A percentile compares a stretch with the other conserved stretches of the same genome.
Conservation (phyloP, 2,329 filamentous ascomycete species). For the Thermomyces lanuginosus region DNA sequence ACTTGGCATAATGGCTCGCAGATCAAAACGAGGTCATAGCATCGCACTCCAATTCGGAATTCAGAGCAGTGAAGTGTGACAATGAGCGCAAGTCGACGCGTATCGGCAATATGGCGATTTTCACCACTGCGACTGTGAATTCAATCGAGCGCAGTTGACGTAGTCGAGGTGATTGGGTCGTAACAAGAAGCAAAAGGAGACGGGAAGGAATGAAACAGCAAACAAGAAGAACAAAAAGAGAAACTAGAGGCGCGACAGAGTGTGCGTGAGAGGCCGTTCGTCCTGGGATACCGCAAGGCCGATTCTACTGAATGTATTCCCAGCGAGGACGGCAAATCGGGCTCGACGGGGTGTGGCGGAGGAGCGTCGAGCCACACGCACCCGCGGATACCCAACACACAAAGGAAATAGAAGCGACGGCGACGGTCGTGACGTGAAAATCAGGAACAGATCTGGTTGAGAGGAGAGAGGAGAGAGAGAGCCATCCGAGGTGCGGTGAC, state of each 20-base stretch:
- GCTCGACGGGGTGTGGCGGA: constrained; percentile 5
- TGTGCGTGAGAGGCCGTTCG: neutral
- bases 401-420: too few relatives aligned
- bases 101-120: too few relatives aligned
- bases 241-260: constrained; percentile 4
- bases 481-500: neutral
- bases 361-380: constrained; percentile 6
- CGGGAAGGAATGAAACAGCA: constrained; percentile 3
- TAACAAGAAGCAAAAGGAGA: neutral
- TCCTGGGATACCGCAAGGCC: neutral
- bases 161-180: constrained; percentile 1
- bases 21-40: too few relatives aligned
- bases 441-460: too few relatives aligned
- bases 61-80: too few relatives aligned
- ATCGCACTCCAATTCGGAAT: too few relatives aligned
- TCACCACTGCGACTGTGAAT: constrained; percentile 1
- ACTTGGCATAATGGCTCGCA: too few relatives aligned
- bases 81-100: too few relatives aligned
- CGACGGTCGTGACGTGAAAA: too few relatives aligned
- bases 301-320: constrained; percentile 2
- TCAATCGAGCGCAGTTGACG: constrained; percentile 1
- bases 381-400: too few relatives aligned
- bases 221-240: constrained; percentile 4
- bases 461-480: constrained; percentile 1
- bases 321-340: constrained; percentile 5